Base-by-base conservation (phyloP, 129 eudicot species). In the sunflower (Helianthus annuus) region DNA sequence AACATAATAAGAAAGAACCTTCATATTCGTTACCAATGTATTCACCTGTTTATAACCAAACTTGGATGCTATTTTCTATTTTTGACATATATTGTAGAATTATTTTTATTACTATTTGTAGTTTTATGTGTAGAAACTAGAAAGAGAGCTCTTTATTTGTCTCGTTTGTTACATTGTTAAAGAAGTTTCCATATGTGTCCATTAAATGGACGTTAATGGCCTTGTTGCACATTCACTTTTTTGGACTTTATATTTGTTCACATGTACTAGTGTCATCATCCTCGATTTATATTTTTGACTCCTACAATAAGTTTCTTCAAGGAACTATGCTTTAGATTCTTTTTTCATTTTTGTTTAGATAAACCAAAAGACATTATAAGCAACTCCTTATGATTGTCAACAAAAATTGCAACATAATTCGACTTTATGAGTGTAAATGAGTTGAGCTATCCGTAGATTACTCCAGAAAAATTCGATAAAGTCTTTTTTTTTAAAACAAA, bases 161-260 rank as follows among this genome's bases (percentile, higher is more conserved):
- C 56, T 6, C 13, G 2, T 24, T 12, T 56, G 3, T 27, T 42
- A 56, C 19, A 42, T 40, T 13, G n/a, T 71, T 40, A 27, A 54
- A 6, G 39, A 40, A 45, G 68, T 44, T 44, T 71, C 40, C 59
- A 59, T 45, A 15, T 45, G 27, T 58, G 45, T 59, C 48, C 40
- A 42, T 13, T 24, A 66, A 44, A 71, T 45, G 57, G 24, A 59
- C 36, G 7, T 73, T 73, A 38, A 49, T 36, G 42, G n/a, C 71
- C 49, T 73, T 73, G 61, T 49, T 63, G 17, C 71, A 73, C 10
- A 73, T 73, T 70, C 78, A 48, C 10, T 61, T 9, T 15, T 73
- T 73, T 73, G 62, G 51, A 10, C 8, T 73, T 62, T 73, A 10
- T 61, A 48, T 48, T 32, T 14, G 77, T 48, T 69, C 69, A 48